Conservation (phyloP, 345 rosid species). For the Brassica carinata region DNA sequence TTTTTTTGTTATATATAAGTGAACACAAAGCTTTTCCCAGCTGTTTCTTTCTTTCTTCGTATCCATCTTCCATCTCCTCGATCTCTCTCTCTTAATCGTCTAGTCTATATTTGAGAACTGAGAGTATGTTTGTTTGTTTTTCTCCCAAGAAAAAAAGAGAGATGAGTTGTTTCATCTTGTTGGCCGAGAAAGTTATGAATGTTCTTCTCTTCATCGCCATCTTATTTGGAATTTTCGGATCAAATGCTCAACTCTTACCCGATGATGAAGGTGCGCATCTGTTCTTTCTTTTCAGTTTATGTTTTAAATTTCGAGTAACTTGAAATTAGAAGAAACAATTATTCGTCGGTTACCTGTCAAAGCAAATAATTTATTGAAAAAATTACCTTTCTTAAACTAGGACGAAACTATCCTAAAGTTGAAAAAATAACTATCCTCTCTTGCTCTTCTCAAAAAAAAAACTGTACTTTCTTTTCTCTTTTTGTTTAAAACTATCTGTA, state of each 20-base stretch:
- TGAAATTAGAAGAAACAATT: not conserved
- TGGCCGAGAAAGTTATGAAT: constrained; percentile 22
- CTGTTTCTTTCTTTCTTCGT: not conserved
- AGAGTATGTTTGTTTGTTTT: not conserved
- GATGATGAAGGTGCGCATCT: constrained; percentile 57
- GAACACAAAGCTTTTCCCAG: constrained; percentile 19
- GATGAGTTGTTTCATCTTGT: constrained; percentile 43
- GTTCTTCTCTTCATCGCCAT: constrained; percentile 39
- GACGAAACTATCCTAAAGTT: no score
- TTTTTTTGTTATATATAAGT: not conserved
- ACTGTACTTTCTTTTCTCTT: no score
- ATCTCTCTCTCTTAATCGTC: not conserved
- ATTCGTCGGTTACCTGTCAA: not conserved
- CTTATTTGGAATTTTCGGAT: constrained; percentile 39
- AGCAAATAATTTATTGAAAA: no score
- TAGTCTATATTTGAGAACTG: not conserved
- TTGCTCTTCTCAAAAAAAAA: no score
- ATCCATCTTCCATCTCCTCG: not conserved
- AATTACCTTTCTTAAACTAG: not conserved
- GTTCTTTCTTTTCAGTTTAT: not conserved
- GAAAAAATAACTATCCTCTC: no score
- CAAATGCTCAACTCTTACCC: constrained; percentile 57
- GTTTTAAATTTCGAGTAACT: not conserved
- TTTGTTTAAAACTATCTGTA: no score
- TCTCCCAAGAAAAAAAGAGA: not conserved